Conservation (phyloP, 441 rosid genomes). For the Theobroma grandiflorum region DNA sequence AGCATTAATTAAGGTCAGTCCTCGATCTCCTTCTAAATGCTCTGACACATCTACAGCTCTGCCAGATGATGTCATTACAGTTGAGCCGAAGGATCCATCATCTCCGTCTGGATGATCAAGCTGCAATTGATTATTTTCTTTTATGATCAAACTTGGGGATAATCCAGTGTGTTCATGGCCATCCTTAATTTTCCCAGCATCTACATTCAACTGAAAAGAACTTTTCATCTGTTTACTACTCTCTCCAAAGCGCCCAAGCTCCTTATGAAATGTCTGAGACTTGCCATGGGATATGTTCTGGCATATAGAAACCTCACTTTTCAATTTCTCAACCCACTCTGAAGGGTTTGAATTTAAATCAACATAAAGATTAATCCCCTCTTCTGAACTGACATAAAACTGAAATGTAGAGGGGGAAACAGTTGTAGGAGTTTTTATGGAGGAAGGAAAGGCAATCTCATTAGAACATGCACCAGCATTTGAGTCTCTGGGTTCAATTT, state of each 20-base stretch:
- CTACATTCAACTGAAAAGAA: slow-evolving; percentile 36
- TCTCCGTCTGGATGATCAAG: slow-evolving; percentile 45
- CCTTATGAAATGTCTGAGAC: slow-evolving; percentile 49
- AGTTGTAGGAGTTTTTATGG: slow-evolving; percentile 31
- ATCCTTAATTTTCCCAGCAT: slow-evolving; percentile 45
- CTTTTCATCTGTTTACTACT: slow-evolving; percentile 49
- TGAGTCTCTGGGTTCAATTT: slow-evolving; percentile 33
- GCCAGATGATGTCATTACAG: slow-evolving; percentile 33
- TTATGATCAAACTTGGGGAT: slow-evolving; percentile 38
- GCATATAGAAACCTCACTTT: slow-evolving; percentile 55
- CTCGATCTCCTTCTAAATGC: slow-evolving; percentile 40
- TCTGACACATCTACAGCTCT: slow-evolving; percentile 39
- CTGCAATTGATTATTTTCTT: slow-evolving; percentile 36
- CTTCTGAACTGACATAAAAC: slow-evolving; percentile 72
- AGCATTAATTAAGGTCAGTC: slow-evolving; percentile 40
- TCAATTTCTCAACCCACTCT: slow-evolving; percentile 72
- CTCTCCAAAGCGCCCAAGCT: slow-evolving; percentile 49
- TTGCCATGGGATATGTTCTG: slow-evolving; percentile 49
- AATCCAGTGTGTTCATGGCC: slow-evolving; percentile 39
- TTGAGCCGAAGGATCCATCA: slow-evolving; percentile 37
- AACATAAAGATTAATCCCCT: slow-evolving; percentile 82
- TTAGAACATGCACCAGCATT: slow-evolving; percentile 41
- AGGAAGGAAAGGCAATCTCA: slow-evolving; percentile 33
- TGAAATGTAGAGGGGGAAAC: slow-evolving; percentile 63
- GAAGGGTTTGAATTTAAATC: slow-evolving; percentile 73